Percentiles rank a stretch among this genome's conserved stretches.
phyloP scores from a whole-genome alignment of 164 flowering plant genomes.

The Echeveria elegans region DNA sequence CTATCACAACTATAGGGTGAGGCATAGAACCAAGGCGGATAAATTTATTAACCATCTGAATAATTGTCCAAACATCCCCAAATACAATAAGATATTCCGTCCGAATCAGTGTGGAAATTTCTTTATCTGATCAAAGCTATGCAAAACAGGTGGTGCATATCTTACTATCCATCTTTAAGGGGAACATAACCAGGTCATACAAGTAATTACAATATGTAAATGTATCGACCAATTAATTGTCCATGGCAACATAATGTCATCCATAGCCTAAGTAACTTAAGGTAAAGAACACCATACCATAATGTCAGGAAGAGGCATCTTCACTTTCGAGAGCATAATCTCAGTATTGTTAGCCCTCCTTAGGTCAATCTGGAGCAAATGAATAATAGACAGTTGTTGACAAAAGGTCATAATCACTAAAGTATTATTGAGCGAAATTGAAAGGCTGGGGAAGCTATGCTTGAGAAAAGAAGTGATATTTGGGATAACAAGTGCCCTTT shows the following conservation, averaged over 20 bases:
- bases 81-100: not conserved
- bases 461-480: not conserved
- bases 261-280: not conserved
- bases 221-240: not conserved
- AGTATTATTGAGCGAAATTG: not conserved
- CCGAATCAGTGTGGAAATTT: too few relatives aligned
- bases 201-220: too few relatives aligned
- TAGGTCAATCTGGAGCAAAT: conserved; percentile 57
- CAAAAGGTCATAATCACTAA: conserved; percentile 7
- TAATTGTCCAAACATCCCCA: not conserved
- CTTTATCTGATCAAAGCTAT: too few relatives aligned
- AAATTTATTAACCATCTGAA: too few relatives aligned
- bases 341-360: conserved; percentile 83
- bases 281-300: conserved; percentile 42
- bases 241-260: not conserved
- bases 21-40: not conserved
- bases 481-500: too few relatives aligned
- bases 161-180: too few relatives aligned
- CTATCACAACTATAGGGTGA: not conserved
- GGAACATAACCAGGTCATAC: too few relatives aligned
- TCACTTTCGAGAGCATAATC: conserved; percentile 90
- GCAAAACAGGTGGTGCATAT: too few relatives aligned
- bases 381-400: conserved; percentile 4
- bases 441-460: not conserved
- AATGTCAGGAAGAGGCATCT: conserved; percentile 84